These are phyloP conservation scores for Alliaria petiolata DNA, from an alignment of 345 rosid species.

Conservation along the genomic window DNA sequence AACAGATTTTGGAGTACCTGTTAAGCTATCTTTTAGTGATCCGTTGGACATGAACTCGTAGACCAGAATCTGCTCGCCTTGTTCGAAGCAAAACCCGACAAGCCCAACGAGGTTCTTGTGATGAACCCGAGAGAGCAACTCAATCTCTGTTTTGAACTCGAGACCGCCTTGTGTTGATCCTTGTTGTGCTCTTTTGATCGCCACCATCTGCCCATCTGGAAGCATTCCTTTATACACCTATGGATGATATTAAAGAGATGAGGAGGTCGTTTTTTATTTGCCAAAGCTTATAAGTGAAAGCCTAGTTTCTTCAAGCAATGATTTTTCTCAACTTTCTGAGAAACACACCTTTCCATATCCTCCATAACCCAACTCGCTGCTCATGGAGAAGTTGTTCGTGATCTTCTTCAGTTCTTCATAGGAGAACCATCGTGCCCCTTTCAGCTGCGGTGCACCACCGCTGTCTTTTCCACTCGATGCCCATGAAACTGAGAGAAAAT, in stretches of 20 bases:
- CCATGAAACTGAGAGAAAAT: slow-evolving; percentile 70
- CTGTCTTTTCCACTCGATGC: slow-evolving; percentile 79
- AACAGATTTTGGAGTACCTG: slow-evolving; percentile 42
- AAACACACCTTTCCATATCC: slow-evolving; percentile 81
- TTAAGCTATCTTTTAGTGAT: slow-evolving; percentile 70
- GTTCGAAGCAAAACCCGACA: slow-evolving; percentile 88
- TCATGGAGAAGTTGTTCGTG: slow-evolving; percentile 66
- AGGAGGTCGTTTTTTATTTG: too few species aligned
- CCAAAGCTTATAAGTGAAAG: neutral
- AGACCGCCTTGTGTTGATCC: slow-evolving; percentile 93
- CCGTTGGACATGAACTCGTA: slow-evolving; percentile 90
- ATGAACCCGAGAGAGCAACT: slow-evolving; percentile 91
- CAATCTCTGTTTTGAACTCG: slow-evolving; percentile 97
- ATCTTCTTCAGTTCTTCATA: slow-evolving; percentile 84
- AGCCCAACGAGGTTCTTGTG: slow-evolving; percentile 92
- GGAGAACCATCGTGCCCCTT: slow-evolving; percentile 96
- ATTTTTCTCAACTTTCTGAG: neutral
- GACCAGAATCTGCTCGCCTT: slow-evolving; percentile 85
- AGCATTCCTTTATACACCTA: slow-evolving; percentile 90
- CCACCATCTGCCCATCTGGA: slow-evolving; percentile 66
- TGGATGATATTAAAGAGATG: neutral
- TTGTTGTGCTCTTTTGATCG: slow-evolving; percentile 86
- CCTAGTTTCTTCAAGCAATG: neutral
- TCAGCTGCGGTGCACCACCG: slow-evolving; percentile 84
- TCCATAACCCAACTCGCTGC: slow-evolving; percentile 84